Base-by-base conservation (phyloP, 805 yeast species). In the Saccharomycopsis oosterbeekiorum region DNA sequence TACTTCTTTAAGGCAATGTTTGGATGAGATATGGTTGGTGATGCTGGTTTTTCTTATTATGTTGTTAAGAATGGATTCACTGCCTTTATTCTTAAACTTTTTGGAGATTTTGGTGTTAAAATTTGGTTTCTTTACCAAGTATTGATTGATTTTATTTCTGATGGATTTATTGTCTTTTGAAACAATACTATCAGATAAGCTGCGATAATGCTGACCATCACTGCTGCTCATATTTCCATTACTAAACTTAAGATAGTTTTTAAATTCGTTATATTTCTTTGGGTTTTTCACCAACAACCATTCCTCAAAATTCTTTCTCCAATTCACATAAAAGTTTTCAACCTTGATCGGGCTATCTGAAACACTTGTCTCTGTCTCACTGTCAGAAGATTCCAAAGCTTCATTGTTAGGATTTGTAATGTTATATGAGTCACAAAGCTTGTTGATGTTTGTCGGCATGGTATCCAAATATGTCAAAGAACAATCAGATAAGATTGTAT, bases 281-380 rank as follows among this genome's bases (percentile, higher is more conserved):
- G 74, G 74, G 66, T 76, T 75, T 61, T 75, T 76, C 64, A 72
- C 75, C 58, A 76, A 75, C 43, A 78, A 68, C 71, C 77, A 74
- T n/a, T 70, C 65, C 47, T 74, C 75, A 60, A 76, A 69, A 64
- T 74, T 73, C 56, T 73, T 71, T 65, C 80, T 73, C 82, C 82
- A 78, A 64, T 75, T 78, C 36, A 72, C 73, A 63, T 77, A 77
- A 62, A 74, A 75, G 60, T 70, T 68, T 59, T 71, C 75, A 26
- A 65, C 36, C 19, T 60, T 53, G 21, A 34, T 24, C 19, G 39
- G 39, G 6, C 26, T 53, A 36, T 36, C 41, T 6, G 24, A n/a
- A 8, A 29, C 15, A 19, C 56, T 53, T 34, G 56, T 34, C n/a
- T 53, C 56, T 53, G 56, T 29, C 9, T 53, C 56, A 26, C 56